Percentiles rank a stretch among this genome's conserved stretches.
These are phyloP conservation scores for Neoscytalidium dimidiatum DNA, from an alignment of 2,329 filamentous ascomycete genomes.

Conservation along the genomic window DNA sequence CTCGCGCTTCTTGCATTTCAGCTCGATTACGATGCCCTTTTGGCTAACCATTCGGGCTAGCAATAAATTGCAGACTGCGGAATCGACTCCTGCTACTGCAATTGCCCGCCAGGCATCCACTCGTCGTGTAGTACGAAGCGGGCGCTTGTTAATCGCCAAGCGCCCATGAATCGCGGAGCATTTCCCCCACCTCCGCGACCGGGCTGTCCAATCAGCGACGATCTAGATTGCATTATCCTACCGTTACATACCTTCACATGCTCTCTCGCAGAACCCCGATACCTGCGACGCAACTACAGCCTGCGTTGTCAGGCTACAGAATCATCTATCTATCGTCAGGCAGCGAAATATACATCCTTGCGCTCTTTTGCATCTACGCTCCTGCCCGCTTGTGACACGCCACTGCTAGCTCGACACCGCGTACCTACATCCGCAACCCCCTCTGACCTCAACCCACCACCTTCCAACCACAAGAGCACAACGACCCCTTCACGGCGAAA, in stretches of 20 bases:
- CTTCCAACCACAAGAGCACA: neutral
- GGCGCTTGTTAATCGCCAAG: neutral
- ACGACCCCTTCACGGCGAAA: neutral
- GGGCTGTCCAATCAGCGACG: neutral
- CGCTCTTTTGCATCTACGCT: neutral
- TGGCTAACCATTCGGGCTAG: too few relatives aligned
- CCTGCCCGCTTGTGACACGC: neutral
- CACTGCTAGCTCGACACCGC: neutral
- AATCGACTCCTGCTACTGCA: too few relatives aligned
- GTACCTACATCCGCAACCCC: neutral
- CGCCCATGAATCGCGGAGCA: neutral
- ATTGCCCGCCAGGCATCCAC: too few relatives aligned
- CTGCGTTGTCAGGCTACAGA: neutral
- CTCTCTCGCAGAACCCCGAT: neutral
- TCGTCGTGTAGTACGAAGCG: neutral
- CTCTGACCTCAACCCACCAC: neutral
- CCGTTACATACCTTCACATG: conserved; percentile 11
- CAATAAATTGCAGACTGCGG: too few relatives aligned
- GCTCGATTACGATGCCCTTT: too few relatives aligned
- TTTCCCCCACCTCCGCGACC: neutral
- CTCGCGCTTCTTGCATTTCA: neutral
- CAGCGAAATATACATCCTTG: neutral
- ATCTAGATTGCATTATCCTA: conserved; percentile 14
- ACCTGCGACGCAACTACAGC: neutral
- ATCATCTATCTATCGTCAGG: neutral